Conservation (phyloP, 768 basidiomycete species). For the Boletus tomentosulus region DNA sequence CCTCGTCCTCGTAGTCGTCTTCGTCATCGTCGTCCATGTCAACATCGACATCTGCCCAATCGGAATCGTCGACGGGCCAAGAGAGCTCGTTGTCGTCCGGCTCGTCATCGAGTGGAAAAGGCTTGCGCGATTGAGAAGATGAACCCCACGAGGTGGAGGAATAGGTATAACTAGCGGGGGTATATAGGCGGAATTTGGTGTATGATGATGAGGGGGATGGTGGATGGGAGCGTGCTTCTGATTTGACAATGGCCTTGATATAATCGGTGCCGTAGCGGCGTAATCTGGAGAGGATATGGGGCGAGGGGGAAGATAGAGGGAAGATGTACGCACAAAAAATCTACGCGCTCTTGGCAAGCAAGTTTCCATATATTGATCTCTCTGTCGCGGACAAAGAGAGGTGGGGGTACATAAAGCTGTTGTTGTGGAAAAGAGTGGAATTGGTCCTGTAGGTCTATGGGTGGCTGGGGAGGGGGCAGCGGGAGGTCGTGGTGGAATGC, state of each 20-base stretch:
- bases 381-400: slow-evolving; percentile 29
- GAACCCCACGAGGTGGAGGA: slow-evolving; percentile 20
- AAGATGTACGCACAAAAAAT: slow-evolving; percentile 25
- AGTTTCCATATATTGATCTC: slow-evolving; percentile 35
- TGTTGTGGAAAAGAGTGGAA: slow-evolving; percentile 22
- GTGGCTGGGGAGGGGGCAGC: slow-evolving; percentile 4
- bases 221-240: slow-evolving; percentile 18
- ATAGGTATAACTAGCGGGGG: slow-evolving; percentile 32
- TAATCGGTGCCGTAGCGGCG: slow-evolving; percentile 32
- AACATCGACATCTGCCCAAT: slow-evolving; percentile 25
- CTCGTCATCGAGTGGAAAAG: slow-evolving; percentile 15
- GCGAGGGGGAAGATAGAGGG: not conserved
- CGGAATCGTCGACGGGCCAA: slow-evolving; percentile 22
- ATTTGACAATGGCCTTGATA: slow-evolving; percentile 31
- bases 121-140: slow-evolving; percentile 8
- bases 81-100: slow-evolving; percentile 13
- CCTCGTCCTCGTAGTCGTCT: slow-evolving; percentile 30
- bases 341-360: slow-evolving; percentile 33
- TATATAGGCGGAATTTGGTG: slow-evolving; percentile 31
- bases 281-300: slow-evolving; percentile 13
- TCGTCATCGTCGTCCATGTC: slow-evolving; percentile 33
- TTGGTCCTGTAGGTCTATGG: slow-evolving; percentile 23
- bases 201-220: slow-evolving; percentile 7
- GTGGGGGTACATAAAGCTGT: slow-evolving; percentile 28
- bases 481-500: slow-evolving; percentile 16